These are phyloP conservation scores for Botryotinia calthae DNA, from an alignment of 2,329 filamentous ascomycete species.

Conservation along the genomic window DNA sequence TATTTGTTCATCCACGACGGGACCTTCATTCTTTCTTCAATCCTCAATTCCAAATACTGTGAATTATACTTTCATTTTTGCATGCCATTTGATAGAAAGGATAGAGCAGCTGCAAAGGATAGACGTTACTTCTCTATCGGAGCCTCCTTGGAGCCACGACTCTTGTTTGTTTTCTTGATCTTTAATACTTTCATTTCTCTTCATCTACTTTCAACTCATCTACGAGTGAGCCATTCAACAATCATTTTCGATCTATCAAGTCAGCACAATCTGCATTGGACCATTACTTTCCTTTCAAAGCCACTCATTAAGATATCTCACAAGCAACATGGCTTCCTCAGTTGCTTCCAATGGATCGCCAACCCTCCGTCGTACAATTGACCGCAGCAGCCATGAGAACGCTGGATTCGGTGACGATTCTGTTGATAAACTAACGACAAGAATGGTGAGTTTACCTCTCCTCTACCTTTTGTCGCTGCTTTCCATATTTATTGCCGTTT, in stretches of 20 bases:
- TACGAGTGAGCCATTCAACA: slow-evolving; percentile 34
- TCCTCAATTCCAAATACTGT: not conserved
- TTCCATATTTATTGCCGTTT: too few relatives aligned
- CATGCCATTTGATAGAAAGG: slow-evolving; percentile 18
- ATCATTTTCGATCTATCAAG: slow-evolving; percentile 25
- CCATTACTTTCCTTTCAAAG: slow-evolving; percentile 8
- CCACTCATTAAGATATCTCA: slow-evolving; percentile 40
- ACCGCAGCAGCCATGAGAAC: slow-evolving; percentile 42
- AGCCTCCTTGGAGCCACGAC: slow-evolving; percentile 34
- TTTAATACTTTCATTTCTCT: slow-evolving; percentile 30
- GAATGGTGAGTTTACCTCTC: slow-evolving; percentile 16
- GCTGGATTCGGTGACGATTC: slow-evolving; percentile 28
- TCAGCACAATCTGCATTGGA: slow-evolving; percentile 24
- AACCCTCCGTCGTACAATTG: slow-evolving; percentile 40
- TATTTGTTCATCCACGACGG: not conserved
- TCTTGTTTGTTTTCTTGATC: slow-evolving; percentile 35
- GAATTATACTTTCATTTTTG: slow-evolving; percentile 1
- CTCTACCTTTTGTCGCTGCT: not conserved
- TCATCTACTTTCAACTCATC: slow-evolving; percentile 32
- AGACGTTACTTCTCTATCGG: slow-evolving; percentile 36
- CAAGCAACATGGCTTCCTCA: slow-evolving; percentile 34
- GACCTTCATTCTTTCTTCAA: not conserved
- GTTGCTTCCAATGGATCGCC: slow-evolving; percentile 45
- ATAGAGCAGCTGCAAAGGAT: slow-evolving; percentile 18
- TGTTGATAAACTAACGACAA: slow-evolving; percentile 28